Base-by-base conservation (phyloP, 2,329 filamentous ascomycete genomes). In the Fusarium setosum region DNA sequence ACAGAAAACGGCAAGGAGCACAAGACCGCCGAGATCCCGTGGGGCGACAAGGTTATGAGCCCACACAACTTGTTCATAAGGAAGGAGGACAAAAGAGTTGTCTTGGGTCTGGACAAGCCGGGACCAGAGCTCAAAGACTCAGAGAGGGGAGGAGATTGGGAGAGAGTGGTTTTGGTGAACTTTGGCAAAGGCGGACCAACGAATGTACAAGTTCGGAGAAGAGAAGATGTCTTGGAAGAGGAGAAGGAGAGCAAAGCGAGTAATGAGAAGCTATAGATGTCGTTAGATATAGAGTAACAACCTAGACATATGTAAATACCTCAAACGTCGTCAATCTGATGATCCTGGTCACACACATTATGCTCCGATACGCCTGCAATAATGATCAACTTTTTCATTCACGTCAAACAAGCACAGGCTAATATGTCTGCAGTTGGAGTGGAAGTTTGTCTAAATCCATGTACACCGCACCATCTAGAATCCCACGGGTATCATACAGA, bases 41-140 rank as follows among this genome's bases (percentile, higher is more conserved):
- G 86, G 87, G 80, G 77, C 0, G 83, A 89, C 6, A 88, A 89
- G 73, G 84, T 85, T n/a, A 90, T 91, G 56, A 84, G 84, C 63
- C 88, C 89, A 4, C 76, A 79, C 4, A 76, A 76, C 12, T 51
- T 88, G 8, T 80, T 84, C 17, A 69, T 84, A 56, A 75, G 81
- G 42, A 75, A 77, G 44, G 70, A 72, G 4, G 84, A 86, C 56
- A 79, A 79, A 11, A 78, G 85, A 50, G 70, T 81, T 11, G 84
- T 90, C 3, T 70, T 91, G 35, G 84, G 78, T 0, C 72, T 91
- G n/a, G 86, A 88, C 51, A 83, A 82, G 67, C 86, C 88, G 0
- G 87, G 87, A 0, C 80, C 77, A 5, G 88, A 90, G 73, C 75
- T 90, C 32, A 77, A 77, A 66, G 81, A 70, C 0, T 79, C 72